A percentile compares a stretch with the other conserved stretches of the same genome.
phyloP scores from a whole-genome alignment of 2,329 filamentous ascomycete genomes.

The Aspergillus flavus region DNA sequence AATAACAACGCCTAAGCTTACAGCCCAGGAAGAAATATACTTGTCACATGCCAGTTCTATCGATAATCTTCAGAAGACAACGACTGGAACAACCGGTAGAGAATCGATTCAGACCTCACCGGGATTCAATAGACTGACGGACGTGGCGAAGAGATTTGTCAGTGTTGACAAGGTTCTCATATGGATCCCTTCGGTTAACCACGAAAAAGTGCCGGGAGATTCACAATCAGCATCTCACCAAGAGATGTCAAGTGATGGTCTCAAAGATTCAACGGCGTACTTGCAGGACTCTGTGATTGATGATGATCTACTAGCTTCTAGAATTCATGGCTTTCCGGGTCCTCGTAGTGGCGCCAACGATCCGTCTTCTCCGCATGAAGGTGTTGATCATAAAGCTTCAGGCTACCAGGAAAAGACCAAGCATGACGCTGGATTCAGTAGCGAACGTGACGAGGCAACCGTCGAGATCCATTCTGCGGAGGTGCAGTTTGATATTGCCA shows the following conservation, averaged over 20 bases:
- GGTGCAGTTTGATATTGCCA: conserved; percentile 43
- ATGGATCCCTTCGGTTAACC: conserved; percentile 37
- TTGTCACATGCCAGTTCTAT: conserved; percentile 14
- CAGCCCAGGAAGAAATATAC: conserved; percentile 20
- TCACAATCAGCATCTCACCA: conserved; percentile 13
- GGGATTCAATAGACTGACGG: conserved; percentile 24
- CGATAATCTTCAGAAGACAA: conserved; percentile 11
- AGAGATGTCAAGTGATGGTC: conserved; percentile 19
- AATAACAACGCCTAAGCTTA: conserved; percentile 35
- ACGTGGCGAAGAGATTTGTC: conserved; percentile 39
- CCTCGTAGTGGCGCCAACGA: conserved; percentile 22
- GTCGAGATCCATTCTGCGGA: conserved; percentile 36
- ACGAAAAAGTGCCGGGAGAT: conserved; percentile 10
- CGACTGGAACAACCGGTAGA: conserved; percentile 17
- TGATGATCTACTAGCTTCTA: conserved; percentile 30
- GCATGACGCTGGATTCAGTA: conserved; percentile 1
- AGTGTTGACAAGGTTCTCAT: conserved; percentile 37
- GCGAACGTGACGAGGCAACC: conserved; percentile 23
- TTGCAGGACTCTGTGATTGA: conserved; percentile 25
- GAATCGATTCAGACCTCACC: conserved; percentile 20
- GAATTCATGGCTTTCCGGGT: conserved; percentile 23
- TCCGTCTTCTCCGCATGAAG: conserved; percentile 18
- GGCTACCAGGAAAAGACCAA: conserved; percentile 11
- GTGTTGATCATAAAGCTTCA: conserved; percentile 5
- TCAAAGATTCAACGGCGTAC: conserved; percentile 25